Base-by-base conservation (phyloP, 2,329 filamentous ascomycete genomes). In the Myriosclerotinia duriaeana region DNA sequence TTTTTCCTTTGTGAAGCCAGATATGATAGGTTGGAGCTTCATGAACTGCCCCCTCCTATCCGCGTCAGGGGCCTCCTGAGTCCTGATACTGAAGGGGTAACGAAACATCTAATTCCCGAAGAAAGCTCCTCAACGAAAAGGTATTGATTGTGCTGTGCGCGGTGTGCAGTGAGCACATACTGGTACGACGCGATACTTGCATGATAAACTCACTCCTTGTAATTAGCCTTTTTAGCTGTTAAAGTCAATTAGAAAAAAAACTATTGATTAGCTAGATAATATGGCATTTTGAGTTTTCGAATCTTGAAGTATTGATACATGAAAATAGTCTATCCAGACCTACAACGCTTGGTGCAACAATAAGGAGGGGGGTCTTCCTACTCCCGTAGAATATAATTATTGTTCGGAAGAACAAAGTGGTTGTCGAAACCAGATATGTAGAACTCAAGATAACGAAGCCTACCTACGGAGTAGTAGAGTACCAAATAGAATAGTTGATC, bases 111-210 rank as follows among this genome's bases (percentile, higher is more conserved):
- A 42, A 52, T 38, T 60, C 58, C 58, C 58, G 44, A 60, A 38
- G 34, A 42, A 50, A 40, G 44, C n/a, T 61, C 58, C 58, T 61
- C 58, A 26, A 60, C 58, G 58, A 61, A 61, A 61, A 61, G 26
- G 44, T 34, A 34, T 34, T 6, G 30, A 34, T 34, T 34, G 30
- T 34, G 30, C 30, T 3, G 30, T 34, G 30, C 30, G 11, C 12
- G 26, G 26, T 61, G 58, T 61, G 58, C 30, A 38, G 30, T 48
- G 56, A 14, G 40, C 56, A 26, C 56, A 50, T 50, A 22, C 42
- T 50, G 56, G 56, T n/a, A 44, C 30, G 44, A 34, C 26, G 26
- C 26, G 15, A 38, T 40, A 38, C 44, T 61, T 61, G 58, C 58
- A 61, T 61, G 44, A 61, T 61, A 34, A 14, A 50, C 46, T 26